A percentile compares a stretch with the other conserved stretches of the same genome.
phyloP scores from a whole-genome alignment of 345 rosid genomes.

The Limnanthes douglasii region DNA sequence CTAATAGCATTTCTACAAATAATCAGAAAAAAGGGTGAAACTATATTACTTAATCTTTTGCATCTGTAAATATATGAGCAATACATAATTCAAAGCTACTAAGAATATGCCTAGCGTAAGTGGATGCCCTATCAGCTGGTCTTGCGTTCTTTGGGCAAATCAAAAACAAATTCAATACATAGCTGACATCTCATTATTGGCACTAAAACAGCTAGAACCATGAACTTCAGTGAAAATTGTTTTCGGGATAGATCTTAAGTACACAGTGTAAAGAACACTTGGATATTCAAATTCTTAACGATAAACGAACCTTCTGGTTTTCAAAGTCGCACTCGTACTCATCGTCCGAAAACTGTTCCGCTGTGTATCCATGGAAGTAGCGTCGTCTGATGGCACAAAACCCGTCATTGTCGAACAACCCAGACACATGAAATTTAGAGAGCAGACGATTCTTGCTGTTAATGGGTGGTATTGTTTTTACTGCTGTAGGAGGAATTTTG shows the following conservation, averaged over 20 bases:
- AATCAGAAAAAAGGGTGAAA: too few species aligned
- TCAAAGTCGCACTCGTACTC: constrained; percentile 85
- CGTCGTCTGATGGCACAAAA: constrained; percentile 14
- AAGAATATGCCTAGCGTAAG: neutral
- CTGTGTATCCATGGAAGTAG: constrained; percentile 33
- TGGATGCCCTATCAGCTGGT: too few species aligned
- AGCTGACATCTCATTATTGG: too few species aligned
- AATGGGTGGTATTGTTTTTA: constrained; percentile 5
- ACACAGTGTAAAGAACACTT: too few species aligned
- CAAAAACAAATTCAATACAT: too few species aligned
- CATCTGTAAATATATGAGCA: too few species aligned
- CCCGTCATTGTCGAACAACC: constrained; percentile 7
- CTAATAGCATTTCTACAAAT: too few species aligned
- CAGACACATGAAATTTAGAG: constrained; percentile 9
- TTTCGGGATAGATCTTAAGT: too few species aligned
- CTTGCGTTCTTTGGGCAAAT: too few species aligned
- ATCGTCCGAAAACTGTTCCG: constrained; percentile 89
- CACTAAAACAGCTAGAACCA: neutral
- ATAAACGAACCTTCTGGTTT: constrained; percentile 44
- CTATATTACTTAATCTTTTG: too few species aligned
- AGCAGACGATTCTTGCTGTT: constrained; percentile 4
- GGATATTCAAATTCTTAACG: too few species aligned
- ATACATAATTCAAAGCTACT: neutral
- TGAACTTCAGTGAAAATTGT: too few species aligned
- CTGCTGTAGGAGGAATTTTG: constrained; percentile 4